These are phyloP conservation scores for Hylodesmum podocarpum DNA, from an alignment of 306 rosid genomes.

Conservation along the genomic window DNA sequence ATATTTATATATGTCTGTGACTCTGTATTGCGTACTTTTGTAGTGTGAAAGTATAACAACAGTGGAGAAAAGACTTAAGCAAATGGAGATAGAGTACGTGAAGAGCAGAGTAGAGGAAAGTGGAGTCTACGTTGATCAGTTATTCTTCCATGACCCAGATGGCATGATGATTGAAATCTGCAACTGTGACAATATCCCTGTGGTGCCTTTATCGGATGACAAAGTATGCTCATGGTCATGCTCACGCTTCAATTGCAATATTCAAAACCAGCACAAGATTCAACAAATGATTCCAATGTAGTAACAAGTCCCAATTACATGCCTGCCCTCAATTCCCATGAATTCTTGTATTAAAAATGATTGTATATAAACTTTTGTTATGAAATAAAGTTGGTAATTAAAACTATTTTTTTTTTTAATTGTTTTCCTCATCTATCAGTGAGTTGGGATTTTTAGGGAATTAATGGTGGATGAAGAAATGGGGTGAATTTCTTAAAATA, in stretches of 20 bases:
- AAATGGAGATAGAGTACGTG: conserved; percentile 64
- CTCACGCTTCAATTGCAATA: conserved; percentile 44
- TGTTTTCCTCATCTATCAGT: neutral
- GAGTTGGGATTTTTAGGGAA: neutral
- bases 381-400: neutral
- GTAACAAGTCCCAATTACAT: neutral
- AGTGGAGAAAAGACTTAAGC: conserved; percentile 60
- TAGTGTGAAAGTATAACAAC: conserved; percentile 67
- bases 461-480: neutral
- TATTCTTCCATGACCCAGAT: conserved; percentile 91
- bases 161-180: conserved; percentile 79
- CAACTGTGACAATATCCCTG: conserved; percentile 76
- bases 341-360: conserved; percentile 24
- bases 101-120: conserved; percentile 62
- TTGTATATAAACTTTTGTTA: neutral
- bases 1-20: neutral
- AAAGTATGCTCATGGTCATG: conserved; percentile 37
- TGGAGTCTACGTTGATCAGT: conserved; percentile 65
- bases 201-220: conserved; percentile 48
- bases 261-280: conserved; percentile 39
- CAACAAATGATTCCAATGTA: conserved; percentile 36
- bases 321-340: conserved; percentile 2
- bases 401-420: neutral
- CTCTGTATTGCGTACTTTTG: neutral
- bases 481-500: neutral